Base-by-base conservation (phyloP, 345 rosid genomes). In the Brassica carinata region DNA sequence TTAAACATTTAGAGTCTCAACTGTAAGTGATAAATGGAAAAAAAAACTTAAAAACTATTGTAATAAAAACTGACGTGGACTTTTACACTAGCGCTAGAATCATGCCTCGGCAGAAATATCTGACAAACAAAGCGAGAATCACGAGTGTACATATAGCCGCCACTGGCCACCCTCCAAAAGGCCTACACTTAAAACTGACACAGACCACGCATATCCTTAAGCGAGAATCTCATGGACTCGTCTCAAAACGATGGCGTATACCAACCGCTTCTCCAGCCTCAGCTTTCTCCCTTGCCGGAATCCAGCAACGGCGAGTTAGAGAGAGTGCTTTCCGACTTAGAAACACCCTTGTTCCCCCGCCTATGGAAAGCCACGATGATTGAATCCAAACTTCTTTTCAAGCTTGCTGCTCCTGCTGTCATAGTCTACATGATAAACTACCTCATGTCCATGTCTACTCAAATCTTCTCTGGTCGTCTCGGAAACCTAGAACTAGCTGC, bases 401-500 rank as follows among this genome's bases (percentile, higher is more conserved):
- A 67, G 8, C 85, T 87, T 1, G 92, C 90, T 3, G 92, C 85
- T 0, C 92, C 89, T 0, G 89, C 87, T 2, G 85, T 89, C 5
- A 26, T 81, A 14, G 86, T 87, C 69, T 87, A 87, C 80, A 77
- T 86, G 86, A 86, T 89, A 59, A 86, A 86, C 84, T 81, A 83
- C 66, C 15, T 87, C 67, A 84, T 89, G 85, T 86, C 92, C 55
- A 86, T 82, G 88, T 85, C 89, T 69, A 85, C 90, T 18, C 88
- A 82, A 31, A 79, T 89, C 29, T 85, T 87, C 72, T 79, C 85
- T 43, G 90, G 92, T 58, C 90, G 84, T 48, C 90, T 89, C 36
- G 89, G 88, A 8, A 87, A 85, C 78, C 87, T 87, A 14, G 85
- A 89, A 57, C 90, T 87, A 4, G 89, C 88, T 7, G 90, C 85